Evolutionary conservation across 2,329 filamentous ascomycete genomes (phyloP), one percentile per base, ranked within the genome.

Genomic region (Epichloe coenophiala): DNA sequence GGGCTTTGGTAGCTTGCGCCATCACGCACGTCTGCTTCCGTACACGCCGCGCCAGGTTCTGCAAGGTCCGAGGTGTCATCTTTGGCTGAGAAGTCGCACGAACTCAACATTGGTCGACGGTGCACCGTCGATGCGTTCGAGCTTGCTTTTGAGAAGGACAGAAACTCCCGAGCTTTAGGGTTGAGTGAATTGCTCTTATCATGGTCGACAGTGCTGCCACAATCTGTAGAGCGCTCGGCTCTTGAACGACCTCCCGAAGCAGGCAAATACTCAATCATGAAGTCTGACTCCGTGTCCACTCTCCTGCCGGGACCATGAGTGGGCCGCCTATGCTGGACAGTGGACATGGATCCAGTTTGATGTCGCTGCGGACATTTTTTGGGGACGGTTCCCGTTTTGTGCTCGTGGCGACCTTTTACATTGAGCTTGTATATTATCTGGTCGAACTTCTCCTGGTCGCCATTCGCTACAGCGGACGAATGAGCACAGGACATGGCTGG

Each of bases 371-470:
- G 12, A 11, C 36, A 8, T 11, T 41, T 12, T 12, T 13, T 17
- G 8, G 40, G 5, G 2, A 19, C 2, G 4, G 39, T 21, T n/a
- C 46, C 50, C 23, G 12, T 15, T 21, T 46, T 41, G 27, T 44
- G 44, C 7, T 47, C 33, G 12, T 48, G 43, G 15, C 49, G 43
- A 2, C n/a, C 7, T 21, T 47, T 54, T 1, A 58, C 1, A 23
- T 48, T 57, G 23, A 66, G 59, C 27, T 58, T 66, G 11, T 58
- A 46, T 4, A 66, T 46, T 48, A 66, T 50, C 21, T 49, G 59
- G 36, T 60, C 50, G 39, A 65, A 66, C 5, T 57, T 63, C 4
- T 35, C 8, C n/a, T 7, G n/a, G 2, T 23, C 31, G 6, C 27
- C 12, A 4, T 12, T 27, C 13, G 12, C 13, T 23, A 6, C 46